Percentiles rank a stretch among this genome's conserved stretches.
Evolutionary conservation across 2,329 filamentous ascomycete genomes (phyloP).

Genomic region (Penicillium corylophilum): DNA sequence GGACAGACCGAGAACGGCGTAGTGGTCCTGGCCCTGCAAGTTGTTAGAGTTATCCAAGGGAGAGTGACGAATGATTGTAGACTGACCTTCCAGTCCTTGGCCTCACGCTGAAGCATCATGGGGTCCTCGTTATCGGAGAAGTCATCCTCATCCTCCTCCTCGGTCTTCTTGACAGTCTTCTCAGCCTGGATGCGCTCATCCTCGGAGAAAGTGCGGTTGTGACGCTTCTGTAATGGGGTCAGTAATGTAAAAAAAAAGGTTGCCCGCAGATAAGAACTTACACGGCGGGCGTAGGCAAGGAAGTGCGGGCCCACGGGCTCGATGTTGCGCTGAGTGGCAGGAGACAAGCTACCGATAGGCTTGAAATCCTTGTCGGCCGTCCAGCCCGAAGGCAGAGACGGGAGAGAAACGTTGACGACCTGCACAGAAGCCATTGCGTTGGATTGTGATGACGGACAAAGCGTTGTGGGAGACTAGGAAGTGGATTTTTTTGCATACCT

Average conservation of each 20-base stretch:
- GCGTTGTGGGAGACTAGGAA: constrained; percentile 19
- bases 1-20: constrained; percentile 88
- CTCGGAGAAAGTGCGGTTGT: constrained; percentile 97
- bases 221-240: constrained; percentile 59
- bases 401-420: constrained; percentile 53
- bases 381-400: constrained; percentile 77
- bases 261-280: constrained; percentile 37
- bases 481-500: constrained; percentile 27
- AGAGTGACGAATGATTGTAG: background rate
- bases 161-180: constrained; percentile 90
- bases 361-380: constrained; percentile 86
- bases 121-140: constrained; percentile 93
- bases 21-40: constrained; percentile 84
- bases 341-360: constrained; percentile 71
- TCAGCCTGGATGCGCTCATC: constrained; percentile 97
- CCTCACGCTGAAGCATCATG: constrained; percentile 85
- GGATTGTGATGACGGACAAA: constrained; percentile 8
- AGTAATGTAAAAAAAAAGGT: constrained; percentile 9
- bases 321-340: constrained; percentile 78
- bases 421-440: constrained; percentile 62
- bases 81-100: constrained; percentile 98
- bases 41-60: constrained; percentile 10
- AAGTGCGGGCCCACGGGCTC: constrained; percentile 98
- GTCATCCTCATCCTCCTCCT: constrained; percentile 85
- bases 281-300: constrained; percentile 92